These are phyloP conservation scores for Lagenidium sp. DNA, from an alignment of 352 stramenopile genomes.

Conservation along the genomic window DNA sequence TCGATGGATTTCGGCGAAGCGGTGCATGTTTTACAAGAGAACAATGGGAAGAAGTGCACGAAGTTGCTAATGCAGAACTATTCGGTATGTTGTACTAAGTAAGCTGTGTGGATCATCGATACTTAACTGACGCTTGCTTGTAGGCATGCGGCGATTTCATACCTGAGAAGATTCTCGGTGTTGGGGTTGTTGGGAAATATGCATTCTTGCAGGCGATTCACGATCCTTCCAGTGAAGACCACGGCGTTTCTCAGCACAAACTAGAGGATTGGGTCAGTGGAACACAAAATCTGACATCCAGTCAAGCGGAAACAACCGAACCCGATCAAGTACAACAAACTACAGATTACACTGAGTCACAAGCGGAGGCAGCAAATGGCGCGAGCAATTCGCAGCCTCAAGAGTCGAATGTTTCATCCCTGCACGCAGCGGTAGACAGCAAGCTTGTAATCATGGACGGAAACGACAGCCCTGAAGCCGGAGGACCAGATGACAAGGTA, in stretches of 20 bases:
- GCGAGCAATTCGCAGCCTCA: too few species aligned
- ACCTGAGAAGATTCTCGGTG: slow-evolving; percentile 76
- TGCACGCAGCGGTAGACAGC: slow-evolving; percentile 14
- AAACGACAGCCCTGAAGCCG: slow-evolving; percentile 24
- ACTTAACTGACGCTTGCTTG: too few species aligned
- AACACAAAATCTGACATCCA: background rate
- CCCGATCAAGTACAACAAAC: too few species aligned
- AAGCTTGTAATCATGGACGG: slow-evolving; percentile 19
- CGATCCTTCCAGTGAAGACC: slow-evolving; percentile 18
- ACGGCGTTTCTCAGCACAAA: slow-evolving; percentile 28
- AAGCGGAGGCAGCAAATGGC: too few species aligned
- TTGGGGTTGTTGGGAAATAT: slow-evolving; percentile 76
- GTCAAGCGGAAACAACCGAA: too few species aligned
- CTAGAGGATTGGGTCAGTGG: slow-evolving; percentile 45
- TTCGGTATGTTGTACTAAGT: slow-evolving; percentile 21
- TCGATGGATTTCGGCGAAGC: slow-evolving; percentile 73
- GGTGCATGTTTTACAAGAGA: slow-evolving; percentile 73
- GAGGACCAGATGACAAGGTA: slow-evolving; percentile 41
- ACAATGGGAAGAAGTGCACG: slow-evolving; percentile 81
- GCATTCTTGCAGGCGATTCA: slow-evolving; percentile 63
- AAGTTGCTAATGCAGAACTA: slow-evolving; percentile 87
- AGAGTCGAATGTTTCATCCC: too few species aligned
- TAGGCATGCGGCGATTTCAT: slow-evolving; percentile 80
- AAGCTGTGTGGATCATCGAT: background rate
- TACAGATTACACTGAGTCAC: too few species aligned